Evolutionary conservation across 768 basidiomycete genomes (phyloP), one percentile per base, ranked within the genome.

Genomic region (Pulveroboletus sp.): DNA sequence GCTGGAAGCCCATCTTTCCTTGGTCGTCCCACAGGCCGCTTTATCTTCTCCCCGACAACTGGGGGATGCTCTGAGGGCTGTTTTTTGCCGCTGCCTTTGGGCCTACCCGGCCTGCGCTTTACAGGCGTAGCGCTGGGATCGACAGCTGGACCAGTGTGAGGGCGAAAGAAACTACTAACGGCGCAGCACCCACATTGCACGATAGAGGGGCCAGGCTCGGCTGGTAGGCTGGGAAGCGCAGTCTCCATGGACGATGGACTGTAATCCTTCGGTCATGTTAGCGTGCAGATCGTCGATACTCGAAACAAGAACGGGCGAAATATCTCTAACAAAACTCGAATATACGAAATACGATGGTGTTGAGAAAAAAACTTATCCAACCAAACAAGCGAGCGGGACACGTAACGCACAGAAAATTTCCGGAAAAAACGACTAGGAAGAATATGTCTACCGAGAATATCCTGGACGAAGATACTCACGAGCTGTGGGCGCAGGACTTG

Each of bases 1-100:
- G 88, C 83, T 34, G 88, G 88, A 31, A 87, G 76, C 0, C 89
- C 89, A 57, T 90, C 88, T 65, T 90, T 89, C 57, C 89, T 71
- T 3, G 89, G 89, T 13, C 89, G 75, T 1, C 89, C 89, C 2
- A 90, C 88, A 14, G 89, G 89, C 38, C 89, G 74, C 65, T 88
- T 89, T 45, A 80, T 68, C 67, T 85, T 86, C 23, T 78, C 73
- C 3, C 76, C 71, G 0, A 70, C 54, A 11, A 67, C 59, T 29
- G 68, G 59, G 24, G 72, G 67, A 30, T 70, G 66, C 40, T 68
- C 74, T 3, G 72, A 59, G 2, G 74, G 54, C 20, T 72, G 71
- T 63, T 89, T 90, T 71, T 86, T 87, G 12, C 83, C 85, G 60
- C 85, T 88, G 30, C 87, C 88, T 62, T 87, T 88, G 6, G 88